Evolutionary conservation across 129 eudicot species (phyloP), one percentile per base, ranked within the genome.

Genomic region (Escallonia herrerae): DNA sequence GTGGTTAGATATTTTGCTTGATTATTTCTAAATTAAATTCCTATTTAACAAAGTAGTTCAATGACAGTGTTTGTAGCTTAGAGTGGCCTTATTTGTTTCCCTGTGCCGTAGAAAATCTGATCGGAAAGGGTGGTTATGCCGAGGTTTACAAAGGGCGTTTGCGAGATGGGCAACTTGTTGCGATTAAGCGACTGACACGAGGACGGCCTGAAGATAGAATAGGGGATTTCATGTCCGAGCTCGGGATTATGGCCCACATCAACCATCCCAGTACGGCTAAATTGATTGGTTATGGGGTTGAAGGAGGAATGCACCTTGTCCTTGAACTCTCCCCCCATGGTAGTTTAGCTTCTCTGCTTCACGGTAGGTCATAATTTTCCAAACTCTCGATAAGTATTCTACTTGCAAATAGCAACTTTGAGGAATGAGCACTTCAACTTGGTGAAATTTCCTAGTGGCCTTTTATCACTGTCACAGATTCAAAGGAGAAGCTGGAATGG

Each of bases 41-140:
- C 7, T 48, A 65, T 48, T 65, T 56, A 22, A 22, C 33, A 22
- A 22, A 22, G 33, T 22, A 22, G 33, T 0, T 22, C 33, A 22
- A 22, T 22, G 33, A 22, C 33, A 22, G 1, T 22, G 33, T 22
- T 22, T 22, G 33, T 22, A 15, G 68, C 14, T 3, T 46, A 33
- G 33, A 22, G 33, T 22, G 38, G 9, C 38, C 45, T 53, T 8
- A 12, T n/a, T 15, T 40, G 8, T 8, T 15, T 44, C 42, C 40
- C 22, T 64, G 53, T 63, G 50, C 14, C 56, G 54, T 67, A 91
- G 97, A 74, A 60, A 78, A 81, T 82, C 68, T 91, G 74, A 91
- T 91, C 57, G 98, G 98, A 38, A 91, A 91, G 64, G 98, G 98
- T 12, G 98, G 98, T n/a, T 91, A 85, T 67, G 95, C 98, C 4